Evolutionary conservation across 371 early-diverging fungal genomes (phyloP).

Genomic region (Neoconidiobolus thromboides): DNA sequence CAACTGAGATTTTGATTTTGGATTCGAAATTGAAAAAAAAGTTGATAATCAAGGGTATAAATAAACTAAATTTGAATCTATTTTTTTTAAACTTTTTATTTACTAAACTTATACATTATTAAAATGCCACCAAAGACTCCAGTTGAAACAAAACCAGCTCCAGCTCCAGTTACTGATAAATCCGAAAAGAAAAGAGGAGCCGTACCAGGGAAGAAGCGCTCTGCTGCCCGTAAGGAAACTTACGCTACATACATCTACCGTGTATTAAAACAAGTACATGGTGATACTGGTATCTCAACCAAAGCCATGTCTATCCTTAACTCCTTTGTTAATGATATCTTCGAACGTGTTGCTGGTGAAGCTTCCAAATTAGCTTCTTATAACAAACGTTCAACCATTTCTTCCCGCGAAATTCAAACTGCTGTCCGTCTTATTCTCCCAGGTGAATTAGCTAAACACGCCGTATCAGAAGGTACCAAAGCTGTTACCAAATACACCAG

Average conservation of each 20-base stretch:
- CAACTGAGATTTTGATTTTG: too few relatives aligned
- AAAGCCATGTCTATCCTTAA: constrained; percentile 97
- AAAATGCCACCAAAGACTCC: background rate
- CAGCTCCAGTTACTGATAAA: constrained; percentile 33
- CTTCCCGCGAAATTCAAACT: constrained; percentile 89
- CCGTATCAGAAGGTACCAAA: constrained; percentile 94
- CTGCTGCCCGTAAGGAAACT: constrained; percentile 61
- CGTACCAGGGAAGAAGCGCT: constrained; percentile 32
- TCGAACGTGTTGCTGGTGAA: constrained; percentile 79
- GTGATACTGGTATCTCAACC: constrained; percentile 95
- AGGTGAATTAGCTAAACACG: constrained; percentile 93
- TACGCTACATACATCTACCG: constrained; percentile 92
- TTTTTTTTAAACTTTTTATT: too few relatives aligned
- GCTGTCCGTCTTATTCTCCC: constrained; percentile 84
- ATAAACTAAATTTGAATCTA: too few relatives aligned
- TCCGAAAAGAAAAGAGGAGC: constrained; percentile 23
- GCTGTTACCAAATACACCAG: constrained; percentile 92
- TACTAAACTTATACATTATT: too few relatives aligned
- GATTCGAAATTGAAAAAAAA: too few relatives aligned
- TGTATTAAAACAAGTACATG: constrained; percentile 94
- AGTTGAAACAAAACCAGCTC: constrained; percentile 46
- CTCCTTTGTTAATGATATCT: constrained; percentile 95
- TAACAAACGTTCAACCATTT: constrained; percentile 89
- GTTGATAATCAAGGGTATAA: too few relatives aligned
- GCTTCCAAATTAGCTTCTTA: constrained; percentile 82